Evolutionary conservation across 2,329 filamentous ascomycete species (phyloP).

Genomic region (Colletotrichum sp.): DNA sequence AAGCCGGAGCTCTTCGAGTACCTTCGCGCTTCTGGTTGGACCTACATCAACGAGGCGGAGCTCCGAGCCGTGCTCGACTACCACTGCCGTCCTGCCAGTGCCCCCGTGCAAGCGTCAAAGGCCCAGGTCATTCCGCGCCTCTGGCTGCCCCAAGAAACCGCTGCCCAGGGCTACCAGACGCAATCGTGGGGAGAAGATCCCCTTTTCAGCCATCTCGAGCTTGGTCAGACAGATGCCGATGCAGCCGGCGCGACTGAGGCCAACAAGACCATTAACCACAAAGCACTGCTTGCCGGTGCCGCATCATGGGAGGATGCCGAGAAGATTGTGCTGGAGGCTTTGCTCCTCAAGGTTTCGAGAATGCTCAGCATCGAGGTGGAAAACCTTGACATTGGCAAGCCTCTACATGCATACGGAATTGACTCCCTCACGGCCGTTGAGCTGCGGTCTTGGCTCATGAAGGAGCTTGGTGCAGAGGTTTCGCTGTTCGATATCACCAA

Average conservation of each 20-base stretch:
- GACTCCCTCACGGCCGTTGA: slow-evolving; percentile 32
- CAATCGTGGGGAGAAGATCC: slow-evolving; percentile 27
- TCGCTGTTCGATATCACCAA: slow-evolving; percentile 50
- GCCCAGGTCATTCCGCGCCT: slow-evolving; percentile 29
- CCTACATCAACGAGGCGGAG: slow-evolving; percentile 25
- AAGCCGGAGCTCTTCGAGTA: slow-evolving; percentile 35
- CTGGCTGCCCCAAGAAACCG: slow-evolving; percentile 27
- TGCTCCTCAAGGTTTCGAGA: slow-evolving; percentile 28
- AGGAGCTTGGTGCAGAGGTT: slow-evolving; percentile 46
- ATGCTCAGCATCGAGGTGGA: slow-evolving; percentile 18
- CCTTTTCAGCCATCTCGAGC: slow-evolving; percentile 26
- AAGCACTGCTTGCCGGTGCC: slow-evolving; percentile 24
- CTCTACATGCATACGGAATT: slow-evolving; percentile 27
- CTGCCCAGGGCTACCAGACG: slow-evolving; percentile 23
- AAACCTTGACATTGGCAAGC: slow-evolving; percentile 25
- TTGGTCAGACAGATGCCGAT: background rate
- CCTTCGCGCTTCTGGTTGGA: slow-evolving; percentile 25
- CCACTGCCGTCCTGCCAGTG: slow-evolving; percentile 21
- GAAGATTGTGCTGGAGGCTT: slow-evolving; percentile 25
- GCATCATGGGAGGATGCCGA: slow-evolving; percentile 25
- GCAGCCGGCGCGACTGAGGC: background rate
- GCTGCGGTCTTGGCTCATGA: slow-evolving; percentile 53
- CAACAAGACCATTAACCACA: slow-evolving; percentile 18
- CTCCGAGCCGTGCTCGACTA: slow-evolving; percentile 29
- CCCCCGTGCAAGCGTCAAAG: background rate